Evolutionary conservation across 208 protist genomes (phyloP).

Genomic region (Spongospora subterranea): DNA sequence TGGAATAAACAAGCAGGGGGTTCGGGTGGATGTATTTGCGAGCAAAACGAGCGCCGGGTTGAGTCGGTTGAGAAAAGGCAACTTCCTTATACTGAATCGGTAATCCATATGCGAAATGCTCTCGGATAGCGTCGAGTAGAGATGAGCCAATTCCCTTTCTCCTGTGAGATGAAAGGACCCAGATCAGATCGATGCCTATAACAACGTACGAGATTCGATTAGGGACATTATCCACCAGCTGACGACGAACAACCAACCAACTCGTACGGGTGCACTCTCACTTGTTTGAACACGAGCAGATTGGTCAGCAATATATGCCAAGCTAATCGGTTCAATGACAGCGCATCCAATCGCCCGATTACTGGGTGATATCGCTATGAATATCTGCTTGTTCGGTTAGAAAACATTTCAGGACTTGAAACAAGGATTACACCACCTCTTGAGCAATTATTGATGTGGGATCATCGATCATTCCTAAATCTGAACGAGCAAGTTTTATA

Average conservation of each 20-base stretch:
- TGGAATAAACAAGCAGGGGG: slow-evolving; percentile 26
- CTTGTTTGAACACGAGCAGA: neutral
- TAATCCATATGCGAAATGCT: slow-evolving; percentile 17
- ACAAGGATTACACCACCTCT: neutral
- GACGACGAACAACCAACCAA: neutral
- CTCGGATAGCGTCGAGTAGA: neutral
- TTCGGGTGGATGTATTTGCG: neutral
- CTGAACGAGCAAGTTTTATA: neutral
- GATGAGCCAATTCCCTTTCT: neutral
- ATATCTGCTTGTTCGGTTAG: neutral
- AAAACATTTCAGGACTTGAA: neutral
- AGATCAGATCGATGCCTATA: slow-evolving; percentile 28
- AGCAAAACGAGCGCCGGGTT: neutral
- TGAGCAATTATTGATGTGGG: neutral
- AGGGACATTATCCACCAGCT: too few species aligned
- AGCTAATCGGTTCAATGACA: neutral
- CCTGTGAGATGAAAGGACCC: neutral
- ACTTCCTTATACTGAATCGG: neutral
- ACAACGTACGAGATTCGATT: neutral
- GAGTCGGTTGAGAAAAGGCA: slow-evolving; percentile 27
- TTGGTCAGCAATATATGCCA: slow-evolving; percentile 18
- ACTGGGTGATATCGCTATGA: neutral
- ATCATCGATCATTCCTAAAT: neutral
- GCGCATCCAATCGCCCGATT: neutral
- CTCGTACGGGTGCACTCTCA: neutral